Evolutionary conservation across 768 basidiomycete genomes (phyloP), one percentile per base, ranked within the genome.

Genomic region (Leccinum broughii): DNA sequence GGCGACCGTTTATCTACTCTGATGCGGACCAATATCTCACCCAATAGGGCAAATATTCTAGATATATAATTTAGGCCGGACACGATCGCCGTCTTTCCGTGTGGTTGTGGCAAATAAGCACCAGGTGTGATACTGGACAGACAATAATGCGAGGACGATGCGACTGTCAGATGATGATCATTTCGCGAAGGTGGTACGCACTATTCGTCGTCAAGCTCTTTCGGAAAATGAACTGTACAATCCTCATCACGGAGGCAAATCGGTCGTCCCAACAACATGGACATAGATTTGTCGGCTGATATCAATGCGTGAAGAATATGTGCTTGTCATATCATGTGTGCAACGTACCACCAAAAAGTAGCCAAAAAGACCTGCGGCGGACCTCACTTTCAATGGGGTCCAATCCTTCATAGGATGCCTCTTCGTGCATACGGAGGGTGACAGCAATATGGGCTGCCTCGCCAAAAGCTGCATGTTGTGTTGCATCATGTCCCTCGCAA

Each of bases 141-240:
- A 66, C 63, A 61, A 56, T 63, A 59, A 56, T 51, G 57, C 57
- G 59, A 57, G 52, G 35, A 35, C 17, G 26, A 64, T 64, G 35
- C 56, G 54, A 63, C 72, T 72, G 62, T 64, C 68, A 76, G 72
- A 44, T 59, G 26, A 37, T 5, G 14, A 22, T 76, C 70, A 77
- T 6, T 56, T 55, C 51, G 64, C 58, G 57, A 64, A 66, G 55
- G 50, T 55, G 34, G 41, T 37, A 84, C 89, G 67, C 75, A 93
- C 91, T 92, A 93, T 78, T 93, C 91, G 70, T 93, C 91, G 74
- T 93, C 91, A 59, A 93, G 77, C 75, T 93, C 91, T 74, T 88
- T 90, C 28, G 92, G 92, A 76, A 93, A 92, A 71, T 92, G 87
- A 3, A 92, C 84, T 9, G 91, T 92, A 74, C 92, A 94, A 72